A percentile compares a stretch with the other conserved stretches of the same genome.
Evolutionary conservation across 2,329 filamentous ascomycete genomes (phyloP).

Genomic region (Amesomyces nigricolor): DNA sequence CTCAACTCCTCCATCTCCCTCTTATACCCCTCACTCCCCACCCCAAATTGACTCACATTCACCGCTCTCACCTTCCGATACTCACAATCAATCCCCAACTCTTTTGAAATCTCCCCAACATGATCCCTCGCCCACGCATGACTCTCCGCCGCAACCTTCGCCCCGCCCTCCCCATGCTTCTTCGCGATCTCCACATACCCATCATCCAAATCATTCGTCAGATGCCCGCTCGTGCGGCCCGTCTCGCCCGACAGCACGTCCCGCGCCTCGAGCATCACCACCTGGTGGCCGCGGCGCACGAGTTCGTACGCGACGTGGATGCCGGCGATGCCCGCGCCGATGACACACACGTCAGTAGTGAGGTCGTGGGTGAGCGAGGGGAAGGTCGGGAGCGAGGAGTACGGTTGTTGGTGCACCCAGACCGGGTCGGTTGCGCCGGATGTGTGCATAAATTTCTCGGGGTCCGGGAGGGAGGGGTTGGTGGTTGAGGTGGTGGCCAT

Average conservation of each 20-base stretch:
- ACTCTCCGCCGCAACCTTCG: slow-evolving; percentile 45
- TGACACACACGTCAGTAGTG: slow-evolving; percentile 44
- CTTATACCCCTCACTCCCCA: slow-evolving; percentile 37
- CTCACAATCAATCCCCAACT: slow-evolving; percentile 51
- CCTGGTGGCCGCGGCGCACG: slow-evolving; percentile 43
- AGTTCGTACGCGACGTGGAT: slow-evolving; percentile 49
- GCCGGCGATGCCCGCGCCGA: slow-evolving; percentile 49
- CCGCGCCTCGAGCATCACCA: slow-evolving; percentile 49
- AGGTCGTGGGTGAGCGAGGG: slow-evolving; percentile 38
- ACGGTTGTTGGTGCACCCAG: slow-evolving; percentile 47
- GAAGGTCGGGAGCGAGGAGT: slow-evolving; percentile 40
- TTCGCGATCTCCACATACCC: slow-evolving; percentile 45
- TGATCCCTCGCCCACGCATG: slow-evolving; percentile 49
- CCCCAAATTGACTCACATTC: slow-evolving; percentile 44
- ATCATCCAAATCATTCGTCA: slow-evolving; percentile 50
- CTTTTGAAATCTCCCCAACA: slow-evolving; percentile 44
- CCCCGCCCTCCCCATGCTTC: slow-evolving; percentile 47
- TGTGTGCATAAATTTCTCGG: slow-evolving; percentile 33
- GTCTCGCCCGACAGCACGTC: slow-evolving; percentile 50
- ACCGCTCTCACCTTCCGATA: slow-evolving; percentile 47
- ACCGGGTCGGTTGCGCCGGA: slow-evolving; percentile 48
- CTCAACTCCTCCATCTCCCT: slow-evolving; percentile 41
- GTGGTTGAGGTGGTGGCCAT: slow-evolving; percentile 6
- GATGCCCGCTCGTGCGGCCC: slow-evolving; percentile 48
- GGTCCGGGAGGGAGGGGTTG: slow-evolving; percentile 1